Evolutionary conservation across 2,329 filamentous ascomycete genomes (phyloP), one percentile per base, ranked within the genome.

Genomic region (Cryphonectria carpinicola): DNA sequence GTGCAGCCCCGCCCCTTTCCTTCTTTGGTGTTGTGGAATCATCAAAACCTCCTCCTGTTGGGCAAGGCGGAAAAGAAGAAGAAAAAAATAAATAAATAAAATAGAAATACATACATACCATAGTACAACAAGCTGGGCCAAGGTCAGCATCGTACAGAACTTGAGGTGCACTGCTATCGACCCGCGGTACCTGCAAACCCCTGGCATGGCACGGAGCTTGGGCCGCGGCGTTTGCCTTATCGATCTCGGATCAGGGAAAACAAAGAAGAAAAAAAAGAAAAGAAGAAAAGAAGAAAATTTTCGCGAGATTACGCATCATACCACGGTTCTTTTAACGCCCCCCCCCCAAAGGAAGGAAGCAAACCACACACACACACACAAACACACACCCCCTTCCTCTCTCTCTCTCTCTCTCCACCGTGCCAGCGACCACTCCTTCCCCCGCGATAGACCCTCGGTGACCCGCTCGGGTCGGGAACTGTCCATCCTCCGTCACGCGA

Each of bases 401-500:
- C 7, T 28, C 11, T 54, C 28, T 28, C 32, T 11, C 19, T n/a
- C 19, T 61, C 8, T 22, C 22, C 60, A 39, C 35, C 19, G 19
- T n/a, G 35, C 60, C 22, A n/a, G 39, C 61, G 0, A 28, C 11
- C 25, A 25, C 17, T 62, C 61, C n/a, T 28, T 28, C 19, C 41
- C 61, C 41, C 37, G 37, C 61, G 41, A 64, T 46, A 32, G 32
- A 10, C 28, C 43, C 43, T 49, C 63, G 63, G 28, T 64, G 28
- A 58, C 39, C 68, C 62, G n/a, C 39, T 52, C 62, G 68, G 62
- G 61, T 61, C 52, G 68, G 68, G 37, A 69, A 69, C 62, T 61
- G 62, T 54, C 28, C 68, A 52, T 28, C 19, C 54, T 60, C 46
- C 52, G 60, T 68, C 60, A 64, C 67, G 56, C 60, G 41, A 68